Evolutionary conservation across 2,329 filamentous ascomycete genomes (phyloP), one percentile per base, ranked within the genome.

Genomic region (Hyphodiscus sp.): DNA sequence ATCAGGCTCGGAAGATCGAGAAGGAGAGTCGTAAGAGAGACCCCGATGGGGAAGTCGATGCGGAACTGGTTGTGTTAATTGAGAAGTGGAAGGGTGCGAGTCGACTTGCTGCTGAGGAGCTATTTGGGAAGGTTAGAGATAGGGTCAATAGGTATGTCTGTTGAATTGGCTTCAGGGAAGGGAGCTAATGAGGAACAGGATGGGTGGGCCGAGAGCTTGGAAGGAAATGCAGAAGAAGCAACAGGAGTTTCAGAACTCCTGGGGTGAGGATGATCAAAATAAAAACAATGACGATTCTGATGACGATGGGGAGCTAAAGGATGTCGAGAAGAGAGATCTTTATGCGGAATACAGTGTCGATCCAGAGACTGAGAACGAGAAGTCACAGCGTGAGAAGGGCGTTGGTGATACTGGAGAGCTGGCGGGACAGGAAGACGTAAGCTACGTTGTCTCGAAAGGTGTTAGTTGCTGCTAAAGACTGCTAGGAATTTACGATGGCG

Each of bases 401-500:
- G 52, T 66, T 46, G 68, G 61, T 49, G 65, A 65, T 54, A 63
- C 66, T 9, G 65, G 67, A 20, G 70, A 70, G 29, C 65, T 65
- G 48, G 66, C 69, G 33, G 69, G 67, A 49, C 68, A 71, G n/a
- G 67, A 73, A 20, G 71, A 71, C 50, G 70, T 68, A 66, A 52
- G 72, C 8, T 8, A 26, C 23, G 8, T 4, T 26, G 8, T 67
- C 72, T 42, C 19, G 33, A 16, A 71, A 71, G 54, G 20, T 30
- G 23, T 30, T 23, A 20, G 20, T 33, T 47, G 47, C 18, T 57
- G 41, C 54, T 61, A 47, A 61, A 45, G 41, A 15, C 38, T 9
- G 43, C 7, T 59, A 83, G 81, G 77, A 76, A 13, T 86, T 87
- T 62, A 86, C 82, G 13, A 85, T 88, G 77, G 81, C 79, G 47